Evolutionary conservation across 2,329 filamentous ascomycete species (phyloP), one percentile per base, ranked within the genome.

Genomic region (Karstenula rhodostoma): DNA sequence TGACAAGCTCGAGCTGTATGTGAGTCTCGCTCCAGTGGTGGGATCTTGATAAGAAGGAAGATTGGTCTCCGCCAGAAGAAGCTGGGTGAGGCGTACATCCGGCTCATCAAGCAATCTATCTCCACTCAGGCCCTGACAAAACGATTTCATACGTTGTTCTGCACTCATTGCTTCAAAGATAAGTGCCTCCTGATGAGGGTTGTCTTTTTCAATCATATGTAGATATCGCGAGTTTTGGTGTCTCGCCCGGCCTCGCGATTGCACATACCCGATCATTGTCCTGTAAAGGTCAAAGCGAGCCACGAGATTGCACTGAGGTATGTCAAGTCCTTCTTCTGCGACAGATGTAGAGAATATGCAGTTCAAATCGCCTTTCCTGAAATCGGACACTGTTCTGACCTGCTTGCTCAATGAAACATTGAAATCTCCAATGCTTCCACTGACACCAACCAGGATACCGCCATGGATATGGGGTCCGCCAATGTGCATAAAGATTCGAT

Each of bases 231-330:
- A 98, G 57, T 90, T 85, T 0, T 80, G 77, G 69, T 93, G 90
- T 42, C 95, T 86, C 13, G 95, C 95, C 56, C 95, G 87, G 0
- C 95, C 95, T 63, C 93, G 87, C 15, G 94, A 97, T 76, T 99
- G 95, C 22, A 98, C 89, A 73, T 97, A 98, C 72, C 96, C 92
- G 55, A 98, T 98, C 77, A 97, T 88, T 0, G 94, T 97, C 12
- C 85, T 84, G 77, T 93, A 97, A 2, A 96, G 85, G 73, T 98
- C 93, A 70, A 97, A 99, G 2, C 94, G 82, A 27, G 89, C 78
- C 12, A 89, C 84, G n/a, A 89, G 74, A 64, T 89, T 89, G 77
- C 87, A 90, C 60, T 88, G 85, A 4, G 87, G 87, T 23, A 89
- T 87, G 70, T 90, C 87, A 8, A 90, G 82, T 0, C 87, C 87